Conservation (phyloP, 2,329 filamentous ascomycete species). For the Huntiella abstrusa region DNA sequence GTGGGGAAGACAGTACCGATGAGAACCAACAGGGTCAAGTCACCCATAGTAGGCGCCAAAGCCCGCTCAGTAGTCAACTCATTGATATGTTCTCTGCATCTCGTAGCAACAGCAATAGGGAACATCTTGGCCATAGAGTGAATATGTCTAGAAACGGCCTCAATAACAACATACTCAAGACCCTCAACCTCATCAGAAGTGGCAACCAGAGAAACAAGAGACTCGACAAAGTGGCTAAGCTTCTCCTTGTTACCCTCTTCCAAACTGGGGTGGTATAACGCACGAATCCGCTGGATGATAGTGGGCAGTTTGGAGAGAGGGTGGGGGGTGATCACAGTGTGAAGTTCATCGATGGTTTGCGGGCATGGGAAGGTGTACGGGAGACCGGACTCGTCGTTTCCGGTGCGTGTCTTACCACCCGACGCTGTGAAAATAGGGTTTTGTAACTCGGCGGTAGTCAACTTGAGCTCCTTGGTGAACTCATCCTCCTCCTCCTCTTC, state of each 20-base stretch:
- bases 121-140: slow-evolving; percentile 85
- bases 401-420: slow-evolving; percentile 20
- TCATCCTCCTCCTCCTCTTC: slow-evolving; percentile 41
- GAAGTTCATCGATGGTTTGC: slow-evolving; percentile 53
- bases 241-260: slow-evolving; percentile 70
- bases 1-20: slow-evolving; percentile 78
- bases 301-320: slow-evolving; percentile 48
- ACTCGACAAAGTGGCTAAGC: slow-evolving; percentile 46
- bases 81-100: slow-evolving; percentile 56
- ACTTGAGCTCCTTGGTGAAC: slow-evolving; percentile 45
- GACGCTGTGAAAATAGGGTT: slow-evolving; percentile 33
- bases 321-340: slow-evolving; percentile 44
- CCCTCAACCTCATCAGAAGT: slow-evolving; percentile 22
- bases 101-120: slow-evolving; percentile 55
- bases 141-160: slow-evolving; percentile 70
- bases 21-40: slow-evolving; percentile 67
- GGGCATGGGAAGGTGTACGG: slow-evolving; percentile 81
- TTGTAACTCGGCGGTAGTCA: slow-evolving; percentile 37
- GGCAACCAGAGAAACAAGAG: slow-evolving; percentile 44
- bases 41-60: slow-evolving; percentile 34
- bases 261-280: slow-evolving; percentile 79
- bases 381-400: slow-evolving; percentile 35
- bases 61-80: slow-evolving; percentile 31
- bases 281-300: slow-evolving; percentile 74
- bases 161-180: slow-evolving; percentile 46